Evolutionary conservation across 1,284 basidiomycete genomes (phyloP).

Genomic region (Cryptococcus wingfieldii): DNA sequence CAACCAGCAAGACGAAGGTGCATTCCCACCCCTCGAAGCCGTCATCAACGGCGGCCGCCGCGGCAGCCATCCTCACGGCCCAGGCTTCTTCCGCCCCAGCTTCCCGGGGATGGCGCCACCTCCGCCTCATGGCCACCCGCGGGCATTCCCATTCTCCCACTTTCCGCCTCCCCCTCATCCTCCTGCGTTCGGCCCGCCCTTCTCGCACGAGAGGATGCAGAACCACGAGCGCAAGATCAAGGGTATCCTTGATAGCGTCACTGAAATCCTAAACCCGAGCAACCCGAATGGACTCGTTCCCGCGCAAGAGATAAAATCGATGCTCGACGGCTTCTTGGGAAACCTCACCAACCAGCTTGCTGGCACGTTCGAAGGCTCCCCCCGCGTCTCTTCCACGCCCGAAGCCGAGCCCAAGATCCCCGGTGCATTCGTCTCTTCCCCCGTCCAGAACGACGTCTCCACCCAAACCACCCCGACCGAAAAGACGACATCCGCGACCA

Average conservation of each 20-base stretch:
- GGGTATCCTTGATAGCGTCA: conserved; percentile 22
- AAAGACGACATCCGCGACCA: conserved; percentile 10
- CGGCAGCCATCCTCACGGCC: conserved; percentile 3
- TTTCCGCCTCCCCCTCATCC: conserved; percentile 6
- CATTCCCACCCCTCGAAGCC: conserved; percentile 40
- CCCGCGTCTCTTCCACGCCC: conserved; percentile 9
- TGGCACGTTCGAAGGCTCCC: conserved; percentile 34
- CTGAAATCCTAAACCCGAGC: conserved; percentile 22
- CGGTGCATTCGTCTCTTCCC: conserved; percentile 30
- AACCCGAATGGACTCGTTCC: conserved; percentile 18
- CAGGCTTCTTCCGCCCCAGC: conserved; percentile 3
- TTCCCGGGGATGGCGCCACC: conserved; percentile 5
- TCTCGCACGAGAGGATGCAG: not conserved
- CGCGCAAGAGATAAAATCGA: conserved; percentile 40
- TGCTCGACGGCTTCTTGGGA: conserved; percentile 44
- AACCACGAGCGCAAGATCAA: not conserved
- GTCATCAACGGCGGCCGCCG: conserved; percentile 13
- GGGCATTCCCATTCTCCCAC: not conserved
- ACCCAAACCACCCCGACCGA: conserved; percentile 10
- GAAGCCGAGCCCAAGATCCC: conserved; percentile 26
- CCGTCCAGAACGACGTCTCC: conserved; percentile 14
- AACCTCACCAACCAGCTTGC: conserved; percentile 47
- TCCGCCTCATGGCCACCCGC: conserved; percentile 1
- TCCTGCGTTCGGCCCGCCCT: conserved; percentile 1
- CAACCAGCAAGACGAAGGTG: conserved; percentile 7